A percentile compares a stretch with the other conserved stretches of the same genome.
Evolutionary conservation across 768 basidiomycete genomes (phyloP).

Genomic region (Amylocystis lapponica): DNA sequence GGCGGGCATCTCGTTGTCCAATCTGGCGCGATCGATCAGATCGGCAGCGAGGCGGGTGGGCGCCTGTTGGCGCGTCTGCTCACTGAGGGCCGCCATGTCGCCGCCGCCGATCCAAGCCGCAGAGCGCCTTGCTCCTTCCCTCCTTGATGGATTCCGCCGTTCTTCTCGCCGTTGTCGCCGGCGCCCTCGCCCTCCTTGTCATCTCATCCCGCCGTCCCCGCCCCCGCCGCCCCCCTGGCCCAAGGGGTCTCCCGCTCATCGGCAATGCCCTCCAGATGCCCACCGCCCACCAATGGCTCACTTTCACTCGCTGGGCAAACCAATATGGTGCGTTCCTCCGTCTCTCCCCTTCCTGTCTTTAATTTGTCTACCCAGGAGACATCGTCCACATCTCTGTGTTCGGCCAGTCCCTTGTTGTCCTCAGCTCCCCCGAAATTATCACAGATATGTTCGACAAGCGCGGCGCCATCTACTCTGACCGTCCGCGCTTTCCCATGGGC

Average conservation of each 20-base stretch:
- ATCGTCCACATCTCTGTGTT: conserved; percentile 13
- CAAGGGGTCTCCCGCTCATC: conserved; percentile 18
- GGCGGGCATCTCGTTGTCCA: no score
- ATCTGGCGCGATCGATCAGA: no score
- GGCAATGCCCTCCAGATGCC: conserved; percentile 18
- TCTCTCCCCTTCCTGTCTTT: no score
- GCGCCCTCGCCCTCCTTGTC: no score
- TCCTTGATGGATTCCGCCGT: no score
- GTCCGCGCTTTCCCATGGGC: conserved; percentile 46
- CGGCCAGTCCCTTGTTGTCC: conserved; percentile 9
- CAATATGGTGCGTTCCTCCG: neutral
- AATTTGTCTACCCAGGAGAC: conserved; percentile 2
- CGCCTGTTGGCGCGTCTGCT: no score
- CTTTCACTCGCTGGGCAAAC: conserved; percentile 1
- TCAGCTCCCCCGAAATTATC: conserved; percentile 6
- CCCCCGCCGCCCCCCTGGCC: conserved; percentile 26
- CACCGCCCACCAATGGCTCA: neutral
- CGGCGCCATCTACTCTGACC: conserved; percentile 16
- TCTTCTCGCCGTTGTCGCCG: no score
- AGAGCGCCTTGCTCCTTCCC: no score
- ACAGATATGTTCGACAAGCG: conserved; percentile 18
- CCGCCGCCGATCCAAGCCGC: no score
- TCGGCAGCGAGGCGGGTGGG: no score
- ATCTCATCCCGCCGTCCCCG: no score
- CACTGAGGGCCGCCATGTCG: no score